These are phyloP conservation scores for Trichosanthes cucumerina DNA, from an alignment of 306 rosid genomes.

Conservation along the genomic window DNA sequence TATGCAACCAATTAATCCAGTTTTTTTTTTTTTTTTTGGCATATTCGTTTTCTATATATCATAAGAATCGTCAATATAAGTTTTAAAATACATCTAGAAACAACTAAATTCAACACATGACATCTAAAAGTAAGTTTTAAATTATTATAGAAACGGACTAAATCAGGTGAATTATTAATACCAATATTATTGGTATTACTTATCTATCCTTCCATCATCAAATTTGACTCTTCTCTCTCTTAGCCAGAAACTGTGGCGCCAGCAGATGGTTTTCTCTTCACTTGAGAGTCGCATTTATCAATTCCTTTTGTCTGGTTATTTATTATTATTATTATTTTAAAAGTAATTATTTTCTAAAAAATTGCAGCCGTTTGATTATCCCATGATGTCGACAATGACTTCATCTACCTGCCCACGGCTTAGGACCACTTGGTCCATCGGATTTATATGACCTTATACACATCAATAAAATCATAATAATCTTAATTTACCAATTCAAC, in stretches of 20 bases:
- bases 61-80: too few relatives aligned
- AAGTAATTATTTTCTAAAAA: not conserved
- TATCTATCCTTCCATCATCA: not conserved
- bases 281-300: not conserved
- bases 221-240: not conserved
- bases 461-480: not conserved
- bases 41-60: too few relatives aligned
- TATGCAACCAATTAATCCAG: too few relatives aligned
- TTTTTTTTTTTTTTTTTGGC: too few relatives aligned
- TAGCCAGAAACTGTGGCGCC: not conserved
- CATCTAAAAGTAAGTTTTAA: not conserved
- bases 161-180: not conserved
- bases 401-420: conserved; percentile 8
- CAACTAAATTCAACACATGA: not conserved
- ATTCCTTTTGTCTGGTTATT: not conserved
- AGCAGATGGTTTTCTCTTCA: conserved; percentile 1
- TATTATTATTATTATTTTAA: too few relatives aligned
- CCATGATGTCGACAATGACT: not conserved
- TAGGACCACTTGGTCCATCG: not conserved
- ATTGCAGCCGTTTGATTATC: not conserved
- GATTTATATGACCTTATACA: not conserved
- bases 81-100: not conserved
- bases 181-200: not conserved
- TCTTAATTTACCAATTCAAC: not conserved
- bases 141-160: not conserved